Evolutionary conservation across 176 grass and related monocot genomes (phyloP).

Genomic region (Zizania latifolia): DNA sequence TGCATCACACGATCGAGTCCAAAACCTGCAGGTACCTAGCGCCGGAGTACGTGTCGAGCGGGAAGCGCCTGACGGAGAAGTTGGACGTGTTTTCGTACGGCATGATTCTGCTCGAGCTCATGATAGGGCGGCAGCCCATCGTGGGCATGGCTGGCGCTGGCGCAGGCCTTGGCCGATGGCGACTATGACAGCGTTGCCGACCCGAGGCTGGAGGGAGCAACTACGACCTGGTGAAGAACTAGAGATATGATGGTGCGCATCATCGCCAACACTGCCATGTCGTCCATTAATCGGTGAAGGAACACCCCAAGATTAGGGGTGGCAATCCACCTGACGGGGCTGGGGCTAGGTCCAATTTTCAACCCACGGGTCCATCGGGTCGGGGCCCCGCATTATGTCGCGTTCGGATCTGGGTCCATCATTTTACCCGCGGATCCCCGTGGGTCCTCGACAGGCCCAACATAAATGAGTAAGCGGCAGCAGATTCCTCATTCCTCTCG

Average conservation of each 20-base stretch:
- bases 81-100: constrained; percentile 70
- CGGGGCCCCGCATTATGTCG: too few relatives aligned
- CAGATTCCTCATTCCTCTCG: too few relatives aligned
- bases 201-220: constrained; percentile 35
- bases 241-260: constrained; percentile 61
- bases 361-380: too few relatives aligned
- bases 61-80: constrained; percentile 73
- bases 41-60: constrained; percentile 69
- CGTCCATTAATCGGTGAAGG: constrained; percentile 56
- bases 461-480: too few relatives aligned
- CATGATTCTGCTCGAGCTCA: constrained; percentile 62
- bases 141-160: constrained; percentile 57
- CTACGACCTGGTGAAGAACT: constrained; percentile 56
- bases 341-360: too few relatives aligned
- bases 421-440: too few relatives aligned
- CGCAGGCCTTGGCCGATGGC: constrained; percentile 49
- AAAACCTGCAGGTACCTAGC: constrained; percentile 46
- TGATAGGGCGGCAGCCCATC: constrained; percentile 54
- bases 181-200: constrained; percentile 58
- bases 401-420: too few relatives aligned
- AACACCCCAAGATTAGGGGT: constrained; percentile 52
- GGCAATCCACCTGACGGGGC: too few relatives aligned
- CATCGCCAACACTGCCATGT: constrained; percentile 42
- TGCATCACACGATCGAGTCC: not conserved
- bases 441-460: too few relatives aligned